These are phyloP conservation scores for Austropuccinia psidii DNA, from an alignment of 1,284 basidiomycete species.

Conservation along the genomic window DNA sequence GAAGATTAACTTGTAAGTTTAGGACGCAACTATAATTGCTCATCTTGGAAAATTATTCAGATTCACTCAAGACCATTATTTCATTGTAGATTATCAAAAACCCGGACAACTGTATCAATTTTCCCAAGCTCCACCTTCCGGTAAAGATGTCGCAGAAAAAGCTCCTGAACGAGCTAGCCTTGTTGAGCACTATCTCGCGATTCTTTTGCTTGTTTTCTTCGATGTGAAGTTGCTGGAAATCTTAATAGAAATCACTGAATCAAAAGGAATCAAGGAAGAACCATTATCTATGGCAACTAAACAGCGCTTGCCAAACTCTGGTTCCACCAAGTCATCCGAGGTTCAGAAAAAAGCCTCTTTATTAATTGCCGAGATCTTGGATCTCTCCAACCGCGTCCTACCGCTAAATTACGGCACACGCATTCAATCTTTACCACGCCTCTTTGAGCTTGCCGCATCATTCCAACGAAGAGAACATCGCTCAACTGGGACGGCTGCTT, in stretches of 20 bases:
- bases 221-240: constrained; percentile 54
- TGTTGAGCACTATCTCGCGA: constrained; percentile 84
- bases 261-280: constrained; percentile 39
- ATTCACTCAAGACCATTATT: constrained; percentile 5
- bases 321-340: constrained; percentile 51
- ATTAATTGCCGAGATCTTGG: constrained; percentile 82
- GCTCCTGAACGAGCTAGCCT: constrained; percentile 59
- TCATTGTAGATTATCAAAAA: constrained; percentile 36
- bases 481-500: constrained; percentile 71
- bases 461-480: constrained; percentile 65
- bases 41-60: background rate
- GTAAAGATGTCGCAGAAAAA: constrained; percentile 25
- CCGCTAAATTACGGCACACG: constrained; percentile 72
- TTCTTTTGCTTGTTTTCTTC: constrained; percentile 72
- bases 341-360: constrained; percentile 79
- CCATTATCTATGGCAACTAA: background rate
- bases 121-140: constrained; percentile 7
- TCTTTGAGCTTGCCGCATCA: constrained; percentile 73
- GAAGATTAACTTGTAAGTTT: constrained; percentile 68
- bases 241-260: constrained; percentile 71
- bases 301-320: background rate
- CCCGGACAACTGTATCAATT: constrained; percentile 26
- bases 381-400: constrained; percentile 79
- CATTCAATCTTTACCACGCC: constrained; percentile 75
- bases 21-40: constrained; percentile 3